Evolutionary conservation across 768 basidiomycete genomes (phyloP), one percentile per base, ranked within the genome.

Genomic region (Pulveroboletus sp.): DNA sequence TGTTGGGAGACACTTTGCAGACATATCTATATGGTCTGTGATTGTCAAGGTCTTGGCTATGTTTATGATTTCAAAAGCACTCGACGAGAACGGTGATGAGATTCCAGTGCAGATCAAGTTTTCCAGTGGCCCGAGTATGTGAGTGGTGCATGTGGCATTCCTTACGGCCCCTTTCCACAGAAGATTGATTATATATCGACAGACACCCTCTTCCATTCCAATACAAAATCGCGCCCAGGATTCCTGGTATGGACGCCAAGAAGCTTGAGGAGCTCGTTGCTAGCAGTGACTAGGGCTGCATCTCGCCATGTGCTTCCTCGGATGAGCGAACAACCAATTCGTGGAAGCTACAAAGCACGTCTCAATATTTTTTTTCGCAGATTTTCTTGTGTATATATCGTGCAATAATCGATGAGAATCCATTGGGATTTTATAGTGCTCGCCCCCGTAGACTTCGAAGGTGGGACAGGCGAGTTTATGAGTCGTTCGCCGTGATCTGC

Each of bases 1-100:
- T 35, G 51, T 50, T 19, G 58, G 60, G 14, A 44, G 58, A n/a
- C 48, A 56, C 27, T 47, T 56, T n/a, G 55, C 49, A 9, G 48
- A 50, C 12, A 14, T 25, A 12, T 56, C 49, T 5, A 3, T 56
- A n/a, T 55, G 55, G 55, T 47, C 49, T 19, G 36, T 45, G 21
- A 43, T 56, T 13, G 35, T 24, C 31, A 37, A 34, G 19, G 19
- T 55, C 24, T 42, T 55, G 29, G 44, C 55, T 4, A 17, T 47
- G 8, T 56, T 43, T 38, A 47, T 33, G 17, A 33, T 55, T 19
- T 41, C 38, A 39, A 43, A 27, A 5, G 35, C 43, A 1, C 27
- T 31, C n/a, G 52, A 54, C 16, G 52, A 45, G 25, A 47, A 40
- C 25, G 55, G 52, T 5, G 19, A 14, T 6, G 52, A 54, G 7